phyloP scores from a whole-genome alignment of 2,329 filamentous ascomycete genomes.

The Leptographium lundbergii region DNA sequence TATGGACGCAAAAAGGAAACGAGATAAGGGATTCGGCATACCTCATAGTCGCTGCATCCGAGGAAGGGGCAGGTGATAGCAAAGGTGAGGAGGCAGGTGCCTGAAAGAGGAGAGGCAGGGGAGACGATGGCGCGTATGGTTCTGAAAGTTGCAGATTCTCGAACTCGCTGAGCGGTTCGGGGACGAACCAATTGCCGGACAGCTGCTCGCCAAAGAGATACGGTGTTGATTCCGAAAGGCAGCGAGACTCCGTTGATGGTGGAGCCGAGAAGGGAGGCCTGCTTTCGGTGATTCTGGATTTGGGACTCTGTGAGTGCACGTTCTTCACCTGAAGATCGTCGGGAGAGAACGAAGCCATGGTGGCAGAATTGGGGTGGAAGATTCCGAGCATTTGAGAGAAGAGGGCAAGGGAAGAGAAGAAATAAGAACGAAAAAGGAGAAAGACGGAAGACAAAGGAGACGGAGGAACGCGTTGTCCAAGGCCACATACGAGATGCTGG shows the following conservation, averaged over 20 bases:
- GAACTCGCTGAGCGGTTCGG: neutral
- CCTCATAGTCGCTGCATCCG: neutral
- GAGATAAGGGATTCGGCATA: neutral
- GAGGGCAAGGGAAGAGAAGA: neutral
- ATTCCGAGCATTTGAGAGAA: neutral
- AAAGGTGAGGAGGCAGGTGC: neutral
- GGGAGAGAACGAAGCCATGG: conserved; percentile 17
- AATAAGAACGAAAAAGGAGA: neutral
- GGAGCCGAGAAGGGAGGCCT: conserved; percentile 4
- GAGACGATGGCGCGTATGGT: neutral
- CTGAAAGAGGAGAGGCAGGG: neutral
- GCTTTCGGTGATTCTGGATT: conserved; percentile 13
- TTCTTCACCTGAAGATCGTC: conserved; percentile 17
- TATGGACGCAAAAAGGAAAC: neutral
- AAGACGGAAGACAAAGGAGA: neutral
- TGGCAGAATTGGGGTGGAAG: neutral
- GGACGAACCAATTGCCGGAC: neutral
- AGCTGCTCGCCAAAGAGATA: neutral
- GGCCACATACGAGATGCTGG: neutral
- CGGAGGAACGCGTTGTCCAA: neutral
- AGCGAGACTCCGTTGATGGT: conserved; percentile 11
- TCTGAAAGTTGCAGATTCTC: neutral
- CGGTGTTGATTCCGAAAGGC: neutral
- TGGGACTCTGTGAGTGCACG: conserved; percentile 20
- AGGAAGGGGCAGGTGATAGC: neutral